Base-by-base conservation (phyloP, 2,329 filamentous ascomycete species). In the Colletotrichum sp. region DNA sequence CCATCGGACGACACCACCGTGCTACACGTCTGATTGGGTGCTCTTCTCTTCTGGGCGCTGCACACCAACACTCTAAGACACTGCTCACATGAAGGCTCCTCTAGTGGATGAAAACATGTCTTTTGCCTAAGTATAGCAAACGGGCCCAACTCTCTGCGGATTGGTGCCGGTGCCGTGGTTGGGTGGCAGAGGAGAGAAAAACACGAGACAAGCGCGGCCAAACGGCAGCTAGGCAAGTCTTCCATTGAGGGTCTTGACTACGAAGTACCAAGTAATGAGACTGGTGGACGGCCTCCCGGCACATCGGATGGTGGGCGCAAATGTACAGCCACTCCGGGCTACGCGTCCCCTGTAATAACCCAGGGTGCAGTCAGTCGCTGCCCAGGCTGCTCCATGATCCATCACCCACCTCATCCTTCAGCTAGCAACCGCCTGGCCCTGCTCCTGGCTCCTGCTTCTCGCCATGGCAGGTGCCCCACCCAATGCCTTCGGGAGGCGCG, bases 221-320 rank as follows among this genome's bases (percentile, higher is more conserved):
- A 48, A 48, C 43, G 43, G 43, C 43, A 48, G 43, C 43, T 48
- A 21, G 43, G n/a, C 43, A 48, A 48, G 38, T 43, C 38, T 43
- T 43, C 16, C 15, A 38, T 38, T 38, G 18, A 43, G 18, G 38
- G 38, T n/a, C 38, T 43, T 43, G 38, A 43, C 18, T 43, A 43
- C 18, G 13, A 28, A 71, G 56, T 43, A 43, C 18, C 7, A 28
- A 71, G 56, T 43, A 43, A 10, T 48, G 43, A 48, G 43, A 48
- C 43, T 48, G 43, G 43, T 21, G 43, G 30, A 72, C 73, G 73
- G 73, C 73, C 43, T 52, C 70, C 73, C 70, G 73, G 73, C 69
- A 64, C 70, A 65, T 73, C 73, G 70, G 73, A 73, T 69, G 70
- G 56, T 65, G 56, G 73, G 64, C 55, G 70, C 32, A 64, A 13